Base-by-base conservation (phyloP, 768 basidiomycete genomes). In the Daedalea quercina region DNA sequence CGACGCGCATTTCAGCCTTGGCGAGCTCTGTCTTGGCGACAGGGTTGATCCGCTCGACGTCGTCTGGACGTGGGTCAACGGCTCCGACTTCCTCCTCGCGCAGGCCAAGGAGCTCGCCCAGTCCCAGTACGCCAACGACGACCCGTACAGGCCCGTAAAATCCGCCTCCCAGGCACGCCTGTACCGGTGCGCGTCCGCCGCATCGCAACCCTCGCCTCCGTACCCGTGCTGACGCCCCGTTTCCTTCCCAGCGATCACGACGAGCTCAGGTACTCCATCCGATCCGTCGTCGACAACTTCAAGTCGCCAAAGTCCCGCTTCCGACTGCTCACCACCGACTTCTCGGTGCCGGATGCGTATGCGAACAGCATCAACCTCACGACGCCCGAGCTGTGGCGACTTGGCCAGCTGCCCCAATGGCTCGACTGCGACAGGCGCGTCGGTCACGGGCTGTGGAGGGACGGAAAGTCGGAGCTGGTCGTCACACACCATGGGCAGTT, bases 321-420 rank as follows among this genome's bases (percentile, higher is more conserved):
- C 57, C 67, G 67, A 51, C 50, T 72, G 41, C 56, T 72, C 50
- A 67, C 71, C 34, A 64, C 69, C 31, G 69, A 70, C 56, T 66
- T 70, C 19, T 51, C 57, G n/a, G 51, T 63, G 19, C 63, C 63
- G 9, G 55, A 60, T 13, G 20, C 57, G 19, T 12, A 44, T 9
- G 31, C 54, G 3, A 58, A 58, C 26, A 20, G n/a, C 3, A 34
- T 11, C 44, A 52, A 54, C 42, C 46, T 40, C 13, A 23, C 49
- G n/a, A 47, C 51, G 19, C 50, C 54, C 3, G 49, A 25, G 3
- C 49, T 53, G 2, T 61, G 63, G 56, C 57, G 70, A 31, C 60
- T 71, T 1, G 73, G 72, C 7, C 68, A 72, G 40, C 59, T 71
- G 3, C 74, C 74, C 7, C 72, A 70, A 46, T 75, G 73, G 72